phyloP scores from a whole-genome alignment of 257 asterid species.

The Euphrasia confusa region DNA sequence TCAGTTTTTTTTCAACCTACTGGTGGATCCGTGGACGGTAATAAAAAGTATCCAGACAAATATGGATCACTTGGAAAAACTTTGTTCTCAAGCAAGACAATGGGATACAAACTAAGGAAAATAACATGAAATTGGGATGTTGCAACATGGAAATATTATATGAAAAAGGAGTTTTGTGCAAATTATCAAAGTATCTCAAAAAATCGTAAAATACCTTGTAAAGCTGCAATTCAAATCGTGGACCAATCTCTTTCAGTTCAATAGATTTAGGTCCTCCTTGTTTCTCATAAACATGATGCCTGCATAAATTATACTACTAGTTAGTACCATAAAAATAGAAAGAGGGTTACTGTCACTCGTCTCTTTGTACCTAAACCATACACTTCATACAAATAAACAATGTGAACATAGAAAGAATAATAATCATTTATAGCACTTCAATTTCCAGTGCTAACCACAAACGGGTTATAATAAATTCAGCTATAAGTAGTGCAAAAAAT shows the following conservation, averaged over 20 bases:
- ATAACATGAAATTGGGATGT: neutral
- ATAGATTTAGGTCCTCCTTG: conserved; percentile 85
- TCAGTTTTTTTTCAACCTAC: too few species aligned
- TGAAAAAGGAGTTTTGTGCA: neutral
- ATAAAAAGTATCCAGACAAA: neutral
- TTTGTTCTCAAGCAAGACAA: neutral
- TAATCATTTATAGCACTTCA: neutral
- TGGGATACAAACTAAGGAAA: neutral
- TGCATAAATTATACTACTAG: conserved; percentile 29
- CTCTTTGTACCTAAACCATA: neutral
- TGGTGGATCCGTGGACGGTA: too few species aligned
- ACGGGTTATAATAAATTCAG: conserved; percentile 6
- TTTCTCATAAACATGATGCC: conserved; percentile 74
- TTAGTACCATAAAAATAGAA: neutral
- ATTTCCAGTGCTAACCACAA: conserved; percentile 1
- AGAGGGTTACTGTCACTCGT: neutral
- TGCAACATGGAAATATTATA: neutral
- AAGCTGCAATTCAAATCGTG: conserved; percentile 85
- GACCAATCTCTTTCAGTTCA: conserved; percentile 90
- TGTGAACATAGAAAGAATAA: neutral
- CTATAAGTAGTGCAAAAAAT: neutral
- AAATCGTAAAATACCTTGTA: conserved; percentile 56
- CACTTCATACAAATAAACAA: neutral
- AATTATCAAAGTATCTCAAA: neutral
- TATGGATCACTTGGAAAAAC: too few species aligned